phyloP scores from a whole-genome alignment of 1,139 yeast species.

The Nakaseomyces sp. region DNA sequence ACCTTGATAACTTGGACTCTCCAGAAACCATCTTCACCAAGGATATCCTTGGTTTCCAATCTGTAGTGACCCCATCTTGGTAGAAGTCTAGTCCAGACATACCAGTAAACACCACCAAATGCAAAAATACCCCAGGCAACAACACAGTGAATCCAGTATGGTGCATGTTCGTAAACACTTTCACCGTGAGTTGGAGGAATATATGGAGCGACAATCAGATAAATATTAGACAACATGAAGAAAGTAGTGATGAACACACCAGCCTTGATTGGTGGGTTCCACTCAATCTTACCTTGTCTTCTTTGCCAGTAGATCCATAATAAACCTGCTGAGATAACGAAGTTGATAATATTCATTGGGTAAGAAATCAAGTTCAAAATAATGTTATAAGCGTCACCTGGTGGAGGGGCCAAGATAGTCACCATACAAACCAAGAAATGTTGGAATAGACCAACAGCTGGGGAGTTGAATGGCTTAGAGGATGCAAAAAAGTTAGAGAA shows the following conservation, averaged over 20 bases:
- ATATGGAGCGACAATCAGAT: slow-evolving; percentile 71
- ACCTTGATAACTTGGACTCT: slow-evolving; percentile 49
- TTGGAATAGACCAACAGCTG: slow-evolving; percentile 41
- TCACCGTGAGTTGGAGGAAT: slow-evolving; percentile 65
- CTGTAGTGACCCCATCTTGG: slow-evolving; percentile 54
- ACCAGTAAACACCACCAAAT: slow-evolving; percentile 64
- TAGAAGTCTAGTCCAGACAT: slow-evolving; percentile 52
- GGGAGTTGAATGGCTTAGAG: slow-evolving; percentile 44
- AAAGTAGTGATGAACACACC: slow-evolving; percentile 53
- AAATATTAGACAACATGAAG: slow-evolving; percentile 60
- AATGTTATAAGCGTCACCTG: slow-evolving; percentile 72
- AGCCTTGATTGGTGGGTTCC: slow-evolving; percentile 74
- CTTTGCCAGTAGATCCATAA: slow-evolving; percentile 53
- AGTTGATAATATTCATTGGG: slow-evolving; percentile 63
- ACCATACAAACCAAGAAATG: slow-evolving; percentile 46
- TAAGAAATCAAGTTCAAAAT: slow-evolving; percentile 67
- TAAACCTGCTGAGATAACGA: slow-evolving; percentile 65
- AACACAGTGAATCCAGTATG: slow-evolving; percentile 76
- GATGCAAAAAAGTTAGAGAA: slow-evolving; percentile 50
- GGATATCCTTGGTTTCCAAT: slow-evolving; percentile 48
- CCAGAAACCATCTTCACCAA: slow-evolving; percentile 71
- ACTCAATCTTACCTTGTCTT: slow-evolving; percentile 43
- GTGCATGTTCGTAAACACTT: slow-evolving; percentile 55
- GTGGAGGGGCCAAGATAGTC: slow-evolving; percentile 58
- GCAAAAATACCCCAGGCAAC: slow-evolving; percentile 74